Base-by-base conservation (phyloP, 176 grass and related monocot species). In the Elymus sibiricus region DNA sequence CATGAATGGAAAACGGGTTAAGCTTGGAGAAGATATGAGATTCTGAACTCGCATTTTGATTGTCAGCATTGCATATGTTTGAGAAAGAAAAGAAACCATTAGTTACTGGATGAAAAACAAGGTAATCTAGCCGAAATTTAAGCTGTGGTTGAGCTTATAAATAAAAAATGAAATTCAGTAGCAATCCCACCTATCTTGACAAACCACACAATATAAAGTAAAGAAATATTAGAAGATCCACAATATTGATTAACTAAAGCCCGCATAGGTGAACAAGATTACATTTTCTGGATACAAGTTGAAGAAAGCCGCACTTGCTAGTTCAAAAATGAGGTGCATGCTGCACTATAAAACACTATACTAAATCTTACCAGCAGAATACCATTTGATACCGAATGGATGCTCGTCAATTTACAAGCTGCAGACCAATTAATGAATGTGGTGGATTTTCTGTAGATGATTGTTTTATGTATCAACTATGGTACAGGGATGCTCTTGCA, bases 401-500 rank as follows among this genome's bases (percentile, higher is more conserved):
- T 6, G 35, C 14, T 46, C 6, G 11, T 13, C 86, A 43, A 40
- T 82, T 78, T 72, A 78, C 49, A 35, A 61, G 19, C 38, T 72
- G 73, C 21, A 34, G 42, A 39, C n/a, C 67, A 80, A 56, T 43
- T 12, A 59, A 69, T 61, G 22, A 38, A 46, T n/a, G 49, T 9
- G 8, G 28, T 62, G n/a, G 29, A 62, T 70, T 22, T 86, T 88
- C 71, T 80, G 39, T 75, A 86, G 62, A 94, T 62, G 49, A 83
- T 76, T 39, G 79, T 62, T 51, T 91, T 60, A 49, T 75, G 42
- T 49, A 75, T n/a, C 69, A 71, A 7, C 47, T 32, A 55, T 19
- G 19, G 35, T 81, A 68, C 79, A 90, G 10, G 81, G 78, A 21
- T 82, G 71, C 38, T 88, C 26, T 88, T 83, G 79, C 70, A 88